Evolutionary conservation across 768 basidiomycete species (phyloP).

Genomic region (Suillus placidus): DNA sequence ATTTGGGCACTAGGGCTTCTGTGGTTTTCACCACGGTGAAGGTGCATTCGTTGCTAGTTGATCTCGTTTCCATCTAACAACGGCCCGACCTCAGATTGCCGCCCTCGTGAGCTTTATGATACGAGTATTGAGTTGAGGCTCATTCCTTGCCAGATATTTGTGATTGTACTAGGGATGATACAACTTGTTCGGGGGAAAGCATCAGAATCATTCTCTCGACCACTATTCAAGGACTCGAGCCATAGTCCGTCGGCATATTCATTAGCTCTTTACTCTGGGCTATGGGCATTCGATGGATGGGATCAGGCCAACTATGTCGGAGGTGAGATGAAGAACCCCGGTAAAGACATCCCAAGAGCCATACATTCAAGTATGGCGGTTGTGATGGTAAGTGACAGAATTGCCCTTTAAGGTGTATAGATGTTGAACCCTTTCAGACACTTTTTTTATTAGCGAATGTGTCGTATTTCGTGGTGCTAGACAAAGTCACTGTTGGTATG

Average conservation of each 20-base stretch:
- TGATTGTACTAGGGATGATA: conserved; percentile 78
- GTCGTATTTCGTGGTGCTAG: conserved; percentile 92
- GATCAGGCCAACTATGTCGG: conserved; percentile 91
- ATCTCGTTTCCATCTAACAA: not conserved
- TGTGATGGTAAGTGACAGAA: conserved; percentile 58
- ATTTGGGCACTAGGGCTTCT: conserved; percentile 77
- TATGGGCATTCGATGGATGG: conserved; percentile 98
- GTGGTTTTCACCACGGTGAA: conserved; percentile 90
- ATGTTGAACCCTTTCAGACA: conserved; percentile 41
- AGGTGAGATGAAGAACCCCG: conserved; percentile 81
- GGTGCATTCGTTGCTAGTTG: conserved; percentile 41
- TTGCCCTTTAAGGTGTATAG: conserved; percentile 11
- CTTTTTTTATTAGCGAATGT: conserved; percentile 84
- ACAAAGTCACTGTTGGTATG: conserved; percentile 69
- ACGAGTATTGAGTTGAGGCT: conserved; percentile 6
- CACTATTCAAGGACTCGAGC: conserved; percentile 75
- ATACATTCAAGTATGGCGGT: conserved; percentile 90
- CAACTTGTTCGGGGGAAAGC: conserved; percentile 72
- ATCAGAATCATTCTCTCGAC: conserved; percentile 64
- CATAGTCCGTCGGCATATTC: conserved; percentile 84
- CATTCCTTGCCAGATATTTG: conserved; percentile 51
- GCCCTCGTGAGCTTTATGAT: conserved; percentile 56
- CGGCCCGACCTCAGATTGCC: conserved; percentile 46
- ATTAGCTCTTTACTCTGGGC: conserved; percentile 90
- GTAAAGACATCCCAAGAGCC: conserved; percentile 84